Conservation (phyloP, 2,329 filamentous ascomycete species). For the Scedosporium boydii region DNA sequence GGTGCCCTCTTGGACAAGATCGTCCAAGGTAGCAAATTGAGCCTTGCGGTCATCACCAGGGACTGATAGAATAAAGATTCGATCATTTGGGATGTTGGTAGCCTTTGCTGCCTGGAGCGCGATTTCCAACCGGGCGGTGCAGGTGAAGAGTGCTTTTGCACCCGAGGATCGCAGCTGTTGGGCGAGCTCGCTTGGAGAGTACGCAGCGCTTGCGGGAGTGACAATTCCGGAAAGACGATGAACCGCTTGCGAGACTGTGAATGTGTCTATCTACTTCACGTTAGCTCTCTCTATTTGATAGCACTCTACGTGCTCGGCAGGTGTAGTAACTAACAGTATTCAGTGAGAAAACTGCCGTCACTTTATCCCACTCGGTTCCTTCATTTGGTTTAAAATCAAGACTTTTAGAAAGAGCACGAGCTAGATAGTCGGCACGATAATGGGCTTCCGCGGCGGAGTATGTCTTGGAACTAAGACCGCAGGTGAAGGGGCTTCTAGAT, state of each 20-base stretch:
- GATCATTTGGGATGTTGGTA: slow-evolving; percentile 51
- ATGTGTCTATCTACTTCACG: slow-evolving; percentile 55
- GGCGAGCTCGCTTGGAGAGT: slow-evolving; percentile 58
- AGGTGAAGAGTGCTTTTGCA: slow-evolving; percentile 64
- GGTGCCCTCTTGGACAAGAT: slow-evolving; percentile 54
- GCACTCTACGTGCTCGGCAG: background rate
- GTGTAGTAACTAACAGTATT: slow-evolving; percentile 53
- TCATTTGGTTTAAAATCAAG: slow-evolving; percentile 61
- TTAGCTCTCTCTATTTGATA: no score
- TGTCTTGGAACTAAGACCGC: slow-evolving; percentile 60
- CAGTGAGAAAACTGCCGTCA: slow-evolving; percentile 65
- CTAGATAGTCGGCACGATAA: slow-evolving; percentile 55
- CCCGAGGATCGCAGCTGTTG: slow-evolving; percentile 63
- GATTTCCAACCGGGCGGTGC: slow-evolving; percentile 53
- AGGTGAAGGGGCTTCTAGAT: slow-evolving; percentile 65
- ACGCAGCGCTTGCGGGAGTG: slow-evolving; percentile 66
- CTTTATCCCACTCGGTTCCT: slow-evolving; percentile 74
- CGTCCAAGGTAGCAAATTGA: slow-evolving; percentile 54
- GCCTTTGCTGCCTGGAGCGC: slow-evolving; percentile 56
- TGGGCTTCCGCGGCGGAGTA: slow-evolving; percentile 55
- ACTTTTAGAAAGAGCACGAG: slow-evolving; percentile 59
- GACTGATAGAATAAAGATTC: slow-evolving; percentile 61
- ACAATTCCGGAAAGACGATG: slow-evolving; percentile 67
- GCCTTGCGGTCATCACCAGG: slow-evolving; percentile 39
- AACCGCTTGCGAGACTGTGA: slow-evolving; percentile 63